phyloP scores from a whole-genome alignment of 169 alveolate species.

The Babesia caballi region DNA sequence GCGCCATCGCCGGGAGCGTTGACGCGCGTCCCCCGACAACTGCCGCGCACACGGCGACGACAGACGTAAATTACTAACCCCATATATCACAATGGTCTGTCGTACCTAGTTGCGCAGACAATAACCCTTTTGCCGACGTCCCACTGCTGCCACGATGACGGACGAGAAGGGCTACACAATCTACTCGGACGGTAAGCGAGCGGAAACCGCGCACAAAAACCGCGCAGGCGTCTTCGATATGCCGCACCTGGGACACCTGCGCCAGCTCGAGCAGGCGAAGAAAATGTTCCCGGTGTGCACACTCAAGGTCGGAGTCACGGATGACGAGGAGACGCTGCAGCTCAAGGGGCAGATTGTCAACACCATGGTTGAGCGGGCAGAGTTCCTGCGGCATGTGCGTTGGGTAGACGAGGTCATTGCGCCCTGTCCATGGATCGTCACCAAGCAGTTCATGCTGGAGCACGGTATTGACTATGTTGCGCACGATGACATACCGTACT shows the following conservation, averaged over 20 bases:
- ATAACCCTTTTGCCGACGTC: background rate
- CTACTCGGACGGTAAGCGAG: conserved; percentile 60
- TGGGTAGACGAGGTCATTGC: conserved; percentile 97
- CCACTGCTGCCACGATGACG: conserved; percentile 7
- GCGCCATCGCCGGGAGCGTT: conserved; percentile 16
- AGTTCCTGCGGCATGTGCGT: conserved; percentile 89
- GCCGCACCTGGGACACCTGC: conserved; percentile 95
- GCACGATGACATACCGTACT: conserved; percentile 93
- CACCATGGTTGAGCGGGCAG: conserved; percentile 91
- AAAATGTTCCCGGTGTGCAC: conserved; percentile 88
- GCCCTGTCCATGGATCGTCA: conserved; percentile 95
- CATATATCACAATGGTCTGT: background rate
- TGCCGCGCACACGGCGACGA: background rate
- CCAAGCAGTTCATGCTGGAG: conserved; percentile 85
- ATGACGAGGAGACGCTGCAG: conserved; percentile 92
- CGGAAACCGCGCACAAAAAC: background rate
- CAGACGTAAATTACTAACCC: background rate
- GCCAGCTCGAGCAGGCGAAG: conserved; percentile 95
- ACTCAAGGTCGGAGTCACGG: conserved; percentile 94
- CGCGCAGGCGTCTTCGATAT: conserved; percentile 92
- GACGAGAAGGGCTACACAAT: conserved; percentile 48
- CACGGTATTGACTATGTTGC: conserved; percentile 91
- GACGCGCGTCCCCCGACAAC: conserved; percentile 14
- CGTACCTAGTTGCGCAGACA: background rate
- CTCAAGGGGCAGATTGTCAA: conserved; percentile 93